These are phyloP conservation scores for Melampsora larici-populina DNA, from an alignment of 1,284 basidiomycete genomes.

Conservation along the genomic window DNA sequence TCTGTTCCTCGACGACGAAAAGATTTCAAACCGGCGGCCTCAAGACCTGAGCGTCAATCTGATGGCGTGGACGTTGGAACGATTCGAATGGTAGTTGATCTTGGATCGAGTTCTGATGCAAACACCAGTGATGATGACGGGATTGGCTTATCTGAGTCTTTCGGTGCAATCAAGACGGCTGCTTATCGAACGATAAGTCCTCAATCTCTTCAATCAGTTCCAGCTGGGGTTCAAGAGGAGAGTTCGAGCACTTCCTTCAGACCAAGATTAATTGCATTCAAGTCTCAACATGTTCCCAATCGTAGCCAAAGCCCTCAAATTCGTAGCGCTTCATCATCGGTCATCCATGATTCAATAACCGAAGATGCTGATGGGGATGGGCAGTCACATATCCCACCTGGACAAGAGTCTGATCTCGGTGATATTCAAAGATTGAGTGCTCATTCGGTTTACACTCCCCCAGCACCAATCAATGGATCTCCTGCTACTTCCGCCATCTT, in stretches of 20 bases:
- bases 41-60: slow-evolving; percentile 1
- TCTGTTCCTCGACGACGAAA: slow-evolving; percentile 27
- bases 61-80: slow-evolving; percentile 33
- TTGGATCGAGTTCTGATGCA: slow-evolving; percentile 10
- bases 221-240: slow-evolving; percentile 2
- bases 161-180: slow-evolving; percentile 37
- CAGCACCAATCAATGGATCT: slow-evolving; percentile 16
- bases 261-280: slow-evolving; percentile 37
- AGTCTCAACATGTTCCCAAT: slow-evolving; percentile 3
- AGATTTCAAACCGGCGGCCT: slow-evolving; percentile 16
- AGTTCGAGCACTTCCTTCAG: slow-evolving; percentile 16
- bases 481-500: slow-evolving; percentile 38
- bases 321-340: neutral
- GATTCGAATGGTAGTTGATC: slow-evolving; percentile 36
- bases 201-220: slow-evolving; percentile 17
- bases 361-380: neutral
- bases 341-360: neutral
- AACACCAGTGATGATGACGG: slow-evolving; percentile 29
- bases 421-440: slow-evolving; percentile 17
- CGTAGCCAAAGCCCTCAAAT: neutral
- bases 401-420: neutral
- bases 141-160: slow-evolving; percentile 32
- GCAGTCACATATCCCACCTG: neutral
- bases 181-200: slow-evolving; percentile 23
- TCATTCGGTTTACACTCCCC: slow-evolving; percentile 25